Evolutionary conservation across 1,139 yeast species (phyloP), one percentile per base, ranked within the genome.

Genomic region (Zhuliangozyma blackwelliae): DNA sequence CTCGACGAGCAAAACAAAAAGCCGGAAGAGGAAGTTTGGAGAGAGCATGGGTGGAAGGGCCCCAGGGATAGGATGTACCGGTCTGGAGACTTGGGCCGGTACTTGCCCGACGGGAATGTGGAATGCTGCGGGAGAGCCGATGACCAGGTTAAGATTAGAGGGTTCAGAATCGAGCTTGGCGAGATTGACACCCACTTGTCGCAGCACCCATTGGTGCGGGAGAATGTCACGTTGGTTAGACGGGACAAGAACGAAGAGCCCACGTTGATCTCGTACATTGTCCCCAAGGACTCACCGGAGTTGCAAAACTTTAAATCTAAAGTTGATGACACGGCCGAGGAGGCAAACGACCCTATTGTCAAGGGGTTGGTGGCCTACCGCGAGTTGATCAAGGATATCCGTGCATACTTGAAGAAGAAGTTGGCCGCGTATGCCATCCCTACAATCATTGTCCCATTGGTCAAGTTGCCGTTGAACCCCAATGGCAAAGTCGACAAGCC

Each of bases 111-210:
- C 54, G 98, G 98, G 41, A 87, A 92, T 63, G 92, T 94, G 47
- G 99, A 92, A 68, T 92, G 97, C 61, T 84, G 95, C 59, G 99
- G 99, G 40, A 80, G 99, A 61, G 98, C 98, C 25, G 99, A 94
- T 65, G 97, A 92, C 59, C 99, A 94, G 63, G 97, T 94, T 44
- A 94, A 94, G 63, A 92, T 94, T 47, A 81, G 98, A 66, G 99
- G 99, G 2, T 94, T 94, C 76, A 80, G 99, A 67, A 94, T 94
- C 48, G 98, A 94, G 64, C 72, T 94, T 40, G 98, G 99, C 46
- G 99, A 94, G 64, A 94, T 94, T 54, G 97, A 94, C 59, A 94
- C 98, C 16, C 96, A 92, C 55, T 77, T 94, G 46, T 88, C 97
- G 10, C 96, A 88, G 59, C 96, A 89, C 65, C 84, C 92, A 3